Conservation (phyloP, 345 rosid genomes). For the Boechera stricta region DNA sequence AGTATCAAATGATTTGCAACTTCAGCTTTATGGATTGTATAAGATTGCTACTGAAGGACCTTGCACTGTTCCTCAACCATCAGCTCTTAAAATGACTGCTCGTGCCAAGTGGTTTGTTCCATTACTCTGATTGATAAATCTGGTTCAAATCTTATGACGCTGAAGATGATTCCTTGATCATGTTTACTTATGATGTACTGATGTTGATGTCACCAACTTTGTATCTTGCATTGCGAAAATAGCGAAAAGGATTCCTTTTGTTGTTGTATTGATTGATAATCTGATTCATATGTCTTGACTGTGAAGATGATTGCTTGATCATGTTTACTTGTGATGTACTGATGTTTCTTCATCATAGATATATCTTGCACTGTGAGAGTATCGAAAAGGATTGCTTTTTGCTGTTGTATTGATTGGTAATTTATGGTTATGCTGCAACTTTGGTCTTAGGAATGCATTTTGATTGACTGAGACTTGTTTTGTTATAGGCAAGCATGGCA, state of each 20-base stretch:
- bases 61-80: constrained; percentile 80
- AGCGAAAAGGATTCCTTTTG: constrained; percentile 1
- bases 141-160: background rate
- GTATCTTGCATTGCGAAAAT: background rate
- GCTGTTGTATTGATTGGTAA: constrained; percentile 5
- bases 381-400: background rate
- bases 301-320: constrained; percentile 12
- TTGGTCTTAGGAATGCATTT: background rate
- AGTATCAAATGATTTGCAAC: constrained; percentile 64
- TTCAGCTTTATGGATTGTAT: constrained; percentile 82
- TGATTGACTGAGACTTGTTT: constrained; percentile 16
- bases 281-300: background rate
- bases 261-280: background rate
- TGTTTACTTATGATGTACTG: background rate
- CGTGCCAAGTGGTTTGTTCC: constrained; percentile 81
- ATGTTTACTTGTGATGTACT: background rate
- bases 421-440: background rate
- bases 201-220: background rate
- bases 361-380: background rate
- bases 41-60: constrained; percentile 96
- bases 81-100: constrained; percentile 89
- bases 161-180: constrained; percentile 18
- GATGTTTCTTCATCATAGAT: background rate
- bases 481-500: constrained; percentile 92
- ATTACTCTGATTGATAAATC: background rate